A percentile compares a stretch with the other conserved stretches of the same genome.
These are phyloP conservation scores for Hygrophorus pudorinus DNA, from an alignment of 768 basidiomycete genomes.

Conservation along the genomic window DNA sequence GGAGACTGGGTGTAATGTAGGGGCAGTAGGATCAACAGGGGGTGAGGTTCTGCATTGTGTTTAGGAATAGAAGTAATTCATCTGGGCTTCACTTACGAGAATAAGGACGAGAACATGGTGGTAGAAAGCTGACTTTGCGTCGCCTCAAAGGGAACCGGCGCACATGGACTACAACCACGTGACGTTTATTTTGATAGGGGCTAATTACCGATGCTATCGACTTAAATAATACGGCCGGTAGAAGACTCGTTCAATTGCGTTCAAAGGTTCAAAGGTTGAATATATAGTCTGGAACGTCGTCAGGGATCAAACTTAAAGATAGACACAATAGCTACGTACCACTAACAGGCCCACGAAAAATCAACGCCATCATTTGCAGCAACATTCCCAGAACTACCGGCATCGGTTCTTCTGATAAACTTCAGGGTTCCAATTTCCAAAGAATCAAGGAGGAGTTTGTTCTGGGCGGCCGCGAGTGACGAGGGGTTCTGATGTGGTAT, in stretches of 20 bases:
- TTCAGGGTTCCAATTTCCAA: slow-evolving; percentile 36
- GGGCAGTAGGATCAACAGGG: slow-evolving; percentile 53
- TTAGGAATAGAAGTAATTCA: slow-evolving; percentile 1
- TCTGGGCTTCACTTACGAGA: slow-evolving; percentile 50
- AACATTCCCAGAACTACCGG: neutral
- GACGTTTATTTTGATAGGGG: too few species aligned
- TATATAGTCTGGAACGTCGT: too few species aligned
- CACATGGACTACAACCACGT: too few species aligned
- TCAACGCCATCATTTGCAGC: slow-evolving; percentile 17
- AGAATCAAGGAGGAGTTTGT: slow-evolving; percentile 40
- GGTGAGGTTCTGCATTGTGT: slow-evolving; percentile 34
- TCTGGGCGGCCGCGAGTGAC: slow-evolving; percentile 41
- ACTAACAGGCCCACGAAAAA: slow-evolving; percentile 36
- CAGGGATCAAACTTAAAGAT: neutral
- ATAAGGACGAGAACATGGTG: slow-evolving; percentile 69
- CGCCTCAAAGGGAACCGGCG: too few species aligned
- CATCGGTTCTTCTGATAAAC: slow-evolving; percentile 27
- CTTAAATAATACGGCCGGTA: too few species aligned
- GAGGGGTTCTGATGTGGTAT: slow-evolving; percentile 58
- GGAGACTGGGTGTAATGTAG: slow-evolving; percentile 80
- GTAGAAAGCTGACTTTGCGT: slow-evolving; percentile 10
- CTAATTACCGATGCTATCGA: too few species aligned
- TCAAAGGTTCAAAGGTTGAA: too few species aligned
- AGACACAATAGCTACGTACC: slow-evolving; percentile 17
- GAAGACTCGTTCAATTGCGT: too few species aligned